phyloP scores from a whole-genome alignment of 371 early-diverging fungal species.

The Massospora cicadina region DNA sequence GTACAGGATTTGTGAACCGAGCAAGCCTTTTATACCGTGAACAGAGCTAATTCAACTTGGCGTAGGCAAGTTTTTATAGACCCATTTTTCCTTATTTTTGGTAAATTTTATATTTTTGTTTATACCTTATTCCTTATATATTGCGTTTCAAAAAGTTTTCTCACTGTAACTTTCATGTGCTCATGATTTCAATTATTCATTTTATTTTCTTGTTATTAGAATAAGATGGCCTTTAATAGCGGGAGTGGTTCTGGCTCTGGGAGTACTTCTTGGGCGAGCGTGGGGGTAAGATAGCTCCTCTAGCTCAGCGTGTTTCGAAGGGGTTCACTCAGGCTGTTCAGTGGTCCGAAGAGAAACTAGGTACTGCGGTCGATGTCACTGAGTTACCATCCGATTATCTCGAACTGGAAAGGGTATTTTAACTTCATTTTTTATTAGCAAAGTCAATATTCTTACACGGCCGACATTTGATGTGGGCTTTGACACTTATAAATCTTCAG shows the following conservation, averaged over 20 bases:
- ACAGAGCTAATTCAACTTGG: too few species aligned
- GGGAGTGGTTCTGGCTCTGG: neutral
- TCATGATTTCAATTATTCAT: too few species aligned
- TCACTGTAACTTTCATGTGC: too few species aligned
- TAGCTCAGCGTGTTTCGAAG: conserved; percentile 2
- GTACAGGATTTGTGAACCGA: too few species aligned
- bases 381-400: conserved; percentile 81
- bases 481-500: neutral
- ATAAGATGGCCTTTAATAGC: neutral
- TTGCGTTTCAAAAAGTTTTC: too few species aligned
- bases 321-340: conserved; percentile 18
- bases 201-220: too few species aligned
- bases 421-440: conserved; percentile 11
- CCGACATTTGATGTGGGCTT: neutral
- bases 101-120: too few species aligned
- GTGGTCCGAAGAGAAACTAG: conserved; percentile 79
- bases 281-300: conserved; percentile 8
- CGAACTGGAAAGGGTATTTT: conserved; percentile 60
- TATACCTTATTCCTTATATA: too few species aligned
- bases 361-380: conserved; percentile 62
- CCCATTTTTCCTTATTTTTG: too few species aligned
- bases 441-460: neutral
- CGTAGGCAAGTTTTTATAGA: too few species aligned
- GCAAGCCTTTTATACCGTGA: too few species aligned
- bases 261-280: conserved; percentile 4